Percentiles rank a stretch among this genome's conserved stretches.
Conservation (phyloP, 2,329 filamentous ascomycete species). For the Talaromyces sp. region DNA sequence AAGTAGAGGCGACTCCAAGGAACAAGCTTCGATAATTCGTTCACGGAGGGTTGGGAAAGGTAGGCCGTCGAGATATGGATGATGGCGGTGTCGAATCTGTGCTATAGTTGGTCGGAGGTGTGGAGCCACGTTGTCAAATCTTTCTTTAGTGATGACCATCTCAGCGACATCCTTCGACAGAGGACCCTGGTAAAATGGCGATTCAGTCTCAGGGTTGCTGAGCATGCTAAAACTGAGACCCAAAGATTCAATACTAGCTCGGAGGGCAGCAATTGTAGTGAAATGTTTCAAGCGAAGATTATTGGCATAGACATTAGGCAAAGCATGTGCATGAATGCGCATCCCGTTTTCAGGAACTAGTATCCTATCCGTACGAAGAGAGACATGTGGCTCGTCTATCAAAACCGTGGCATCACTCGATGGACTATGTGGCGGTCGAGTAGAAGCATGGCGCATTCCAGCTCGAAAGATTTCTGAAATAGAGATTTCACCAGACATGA, state of each 20-base stretch:
- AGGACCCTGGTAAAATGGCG: neutral
- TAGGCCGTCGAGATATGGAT: slow-evolving; percentile 11
- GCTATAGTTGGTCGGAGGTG: slow-evolving; percentile 8
- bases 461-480: slow-evolving; percentile 6
- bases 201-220: neutral
- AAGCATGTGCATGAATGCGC: slow-evolving; percentile 3
- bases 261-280: neutral
- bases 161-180: neutral
- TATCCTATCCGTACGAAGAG: slow-evolving; percentile 6
- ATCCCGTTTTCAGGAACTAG: slow-evolving; percentile 7
- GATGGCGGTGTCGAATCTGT: slow-evolving; percentile 8
- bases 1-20: slow-evolving; percentile 1
- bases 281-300: slow-evolving; percentile 9
- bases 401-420: neutral
- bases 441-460: neutral
- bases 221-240: slow-evolving; percentile 3
- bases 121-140: neutral
- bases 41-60: slow-evolving; percentile 13
- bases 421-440: neutral
- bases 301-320: slow-evolving; percentile 9
- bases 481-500: neutral
- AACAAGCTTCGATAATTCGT: slow-evolving; percentile 8
- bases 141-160: neutral
- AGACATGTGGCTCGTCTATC: neutral
- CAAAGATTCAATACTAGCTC: neutral